Evolutionary conservation across 768 basidiomycete species (phyloP), one percentile per base, ranked within the genome.

Genomic region (Mycena haematopus): DNA sequence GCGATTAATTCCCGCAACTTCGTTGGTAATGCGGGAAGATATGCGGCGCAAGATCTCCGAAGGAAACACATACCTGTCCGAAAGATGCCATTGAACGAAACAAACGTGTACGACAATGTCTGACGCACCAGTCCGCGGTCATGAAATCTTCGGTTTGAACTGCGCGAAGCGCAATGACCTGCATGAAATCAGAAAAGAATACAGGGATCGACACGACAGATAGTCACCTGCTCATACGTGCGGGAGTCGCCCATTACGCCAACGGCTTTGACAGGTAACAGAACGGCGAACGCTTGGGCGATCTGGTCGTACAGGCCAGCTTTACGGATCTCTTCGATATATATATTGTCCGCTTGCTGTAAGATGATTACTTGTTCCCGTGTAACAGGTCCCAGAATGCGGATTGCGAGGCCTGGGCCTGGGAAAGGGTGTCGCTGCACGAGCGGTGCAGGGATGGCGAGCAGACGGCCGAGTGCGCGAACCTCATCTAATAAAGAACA

Each of bases 81-180:
- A 29, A 69, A n/a, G 49, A 66, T 50, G 76, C 47, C 42, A 61
- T 42, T 52, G 54, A 58, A 22, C 22, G 31, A 58, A 46, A 38
- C 36, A 51, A 46, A 44, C 52, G 44, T 49, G 40, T 17, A 40
- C 57, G 63, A 56, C 4, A 56, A 22, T 33, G 33, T 50, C 50
- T 61, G 46, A 73, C 85, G 45, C 72, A 95, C 96, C 96, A 99
- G 74, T 99, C 96, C 36, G 97, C 97, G 15, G 97, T 99, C 97
- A 99, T 99, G 73, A 99, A 99, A 75, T 99, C 97, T 73, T 98
- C 96, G n/a, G 95, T 89, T 73, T 93, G 90, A 10, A 99, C 96
- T 3, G 97, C 97, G 53, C 97, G 87, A 56, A 99, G 81, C 1
- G 94, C 93, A 60, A 99, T 93, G 52, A 99, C 96, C 88, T 91